Evolutionary conservation across 2,329 filamentous ascomycete species (phyloP).

Genomic region (Neoascochyta sp.): DNA sequence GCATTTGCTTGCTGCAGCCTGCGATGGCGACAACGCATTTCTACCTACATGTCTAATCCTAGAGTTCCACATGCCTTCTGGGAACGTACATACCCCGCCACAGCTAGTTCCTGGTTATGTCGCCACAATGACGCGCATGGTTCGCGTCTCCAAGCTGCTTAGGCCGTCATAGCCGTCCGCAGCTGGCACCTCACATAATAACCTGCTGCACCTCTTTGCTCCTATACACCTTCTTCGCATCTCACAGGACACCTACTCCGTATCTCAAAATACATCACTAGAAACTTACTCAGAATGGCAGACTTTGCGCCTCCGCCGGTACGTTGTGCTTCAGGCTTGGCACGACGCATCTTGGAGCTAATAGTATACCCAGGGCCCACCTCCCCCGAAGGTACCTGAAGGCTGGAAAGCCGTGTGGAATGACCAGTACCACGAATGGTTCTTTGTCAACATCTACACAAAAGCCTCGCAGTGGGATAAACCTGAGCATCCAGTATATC

Average conservation of each 20-base stretch:
- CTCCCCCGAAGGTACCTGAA: conserved; percentile 62
- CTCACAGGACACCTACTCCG: too few relatives aligned
- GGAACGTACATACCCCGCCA: too few relatives aligned
- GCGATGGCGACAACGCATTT: too few relatives aligned
- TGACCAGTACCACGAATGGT: conserved; percentile 84
- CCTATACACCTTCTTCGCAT: too few relatives aligned
- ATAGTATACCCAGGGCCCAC: conserved; percentile 43
- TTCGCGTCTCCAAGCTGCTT: too few relatives aligned
- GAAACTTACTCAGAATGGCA: conserved; percentile 25
- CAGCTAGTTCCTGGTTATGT: conserved; percentile 5
- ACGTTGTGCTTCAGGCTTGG: conserved; percentile 8
- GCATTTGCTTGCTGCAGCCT: too few relatives aligned
- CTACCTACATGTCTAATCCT: too few relatives aligned
- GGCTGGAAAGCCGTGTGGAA: conserved; percentile 88
- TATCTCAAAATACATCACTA: too few relatives aligned
- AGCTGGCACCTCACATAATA: too few relatives aligned
- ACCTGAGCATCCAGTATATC: conserved; percentile 65
- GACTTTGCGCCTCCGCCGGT: conserved; percentile 37
- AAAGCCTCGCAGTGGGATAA: conserved; percentile 89
- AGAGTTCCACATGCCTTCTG: conserved; percentile 4
- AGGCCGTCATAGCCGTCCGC: too few relatives aligned
- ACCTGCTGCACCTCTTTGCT: too few relatives aligned
- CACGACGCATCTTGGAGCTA: conserved; percentile 5
- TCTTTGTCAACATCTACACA: conserved; percentile 85
- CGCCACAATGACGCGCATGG: conserved; percentile 25